Evolutionary conservation across 177 flowering plant species (phyloP), one percentile per base, ranked within the genome.

Genomic region (Vitis hybrid): DNA sequence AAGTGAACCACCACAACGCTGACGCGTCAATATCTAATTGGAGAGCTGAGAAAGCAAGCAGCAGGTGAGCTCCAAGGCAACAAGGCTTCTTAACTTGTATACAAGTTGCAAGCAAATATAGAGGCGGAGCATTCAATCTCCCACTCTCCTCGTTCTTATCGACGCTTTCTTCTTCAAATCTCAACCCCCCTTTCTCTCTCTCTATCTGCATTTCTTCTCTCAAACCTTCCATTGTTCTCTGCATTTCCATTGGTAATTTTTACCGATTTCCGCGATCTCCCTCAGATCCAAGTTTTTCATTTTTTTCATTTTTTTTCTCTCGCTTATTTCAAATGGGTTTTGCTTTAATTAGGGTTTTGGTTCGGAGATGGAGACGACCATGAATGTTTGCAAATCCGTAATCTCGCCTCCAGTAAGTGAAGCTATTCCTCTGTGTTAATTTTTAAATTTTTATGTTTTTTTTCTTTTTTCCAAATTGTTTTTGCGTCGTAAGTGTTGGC

Each of bases 311-410:
- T 50, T 10, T 46, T 46, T 16, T n/a, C 51, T 73, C 40, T n/a
- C 14, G 50, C 21, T 51, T n/a, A 40, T 40, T 40, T 40, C 46
- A 4, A 40, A 40, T 40, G 46, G 46, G 7, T 65, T 9, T 19
- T n/a, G 16, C 58, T 40, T 12, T 12, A 24, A 27, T 11, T 52
- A 0, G 9, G 19, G 2, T 30, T 65, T 2, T 30, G n/a, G 4
- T 60, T 71, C 11, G 60, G 6, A 48, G 66, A 83, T 85, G 90
- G 88, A 85, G 24, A 75, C 79, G 51, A 68, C 87, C 66, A 74
- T 82, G 78, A 75, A 83, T 58, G 51, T 73, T 24, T 81, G 83
- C 81, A 85, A 79, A 73, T 74, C 88, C 30, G 68, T 74, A 54
- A 60, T 72, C 64, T 65, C 85, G 19, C 73, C 85, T 48, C 82